These are phyloP conservation scores for Cryphonectria parasitica DNA, from an alignment of 2,329 filamentous ascomycete genomes.

Conservation along the genomic window DNA sequence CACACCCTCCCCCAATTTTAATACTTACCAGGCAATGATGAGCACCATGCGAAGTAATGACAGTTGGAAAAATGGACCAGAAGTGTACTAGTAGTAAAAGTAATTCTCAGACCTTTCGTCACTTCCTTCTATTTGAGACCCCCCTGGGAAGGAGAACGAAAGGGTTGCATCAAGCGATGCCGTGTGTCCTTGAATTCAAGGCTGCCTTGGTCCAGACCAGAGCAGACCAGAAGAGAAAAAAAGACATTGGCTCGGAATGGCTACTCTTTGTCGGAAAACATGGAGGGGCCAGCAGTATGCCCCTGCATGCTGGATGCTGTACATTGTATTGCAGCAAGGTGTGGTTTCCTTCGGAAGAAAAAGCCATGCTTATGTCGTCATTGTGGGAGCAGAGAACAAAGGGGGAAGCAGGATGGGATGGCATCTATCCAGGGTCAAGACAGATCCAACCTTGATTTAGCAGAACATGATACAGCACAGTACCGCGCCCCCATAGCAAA, in stretches of 20 bases:
- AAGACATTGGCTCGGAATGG: not conserved
- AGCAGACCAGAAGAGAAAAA: too few species aligned
- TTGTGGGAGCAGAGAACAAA: not conserved
- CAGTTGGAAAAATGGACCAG: not conserved
- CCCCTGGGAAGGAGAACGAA: too few species aligned
- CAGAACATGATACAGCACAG: not conserved
- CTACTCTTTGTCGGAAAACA: not conserved
- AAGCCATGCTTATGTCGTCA: slow-evolving; percentile 9
- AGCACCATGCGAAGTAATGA: not conserved
- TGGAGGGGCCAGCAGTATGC: not conserved
- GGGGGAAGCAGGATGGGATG: not conserved
- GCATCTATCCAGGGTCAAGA: not conserved
- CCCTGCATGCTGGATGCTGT: not conserved
- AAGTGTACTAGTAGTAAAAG: not conserved
- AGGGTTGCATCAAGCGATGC: slow-evolving; percentile 6
- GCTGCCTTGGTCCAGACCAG: not conserved
- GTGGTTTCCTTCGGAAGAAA: slow-evolving; percentile 9
- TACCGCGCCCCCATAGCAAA: not conserved
- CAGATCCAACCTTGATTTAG: not conserved
- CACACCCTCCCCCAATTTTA: not conserved
- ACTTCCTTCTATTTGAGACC: not conserved
- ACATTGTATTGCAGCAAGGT: slow-evolving; percentile 2
- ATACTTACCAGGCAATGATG: not conserved
- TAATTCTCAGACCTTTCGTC: not conserved
- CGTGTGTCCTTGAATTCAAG: not conserved